These are phyloP conservation scores for Talaromyces sp. DNA, from an alignment of 2,329 filamentous ascomycete genomes.

Conservation along the genomic window DNA sequence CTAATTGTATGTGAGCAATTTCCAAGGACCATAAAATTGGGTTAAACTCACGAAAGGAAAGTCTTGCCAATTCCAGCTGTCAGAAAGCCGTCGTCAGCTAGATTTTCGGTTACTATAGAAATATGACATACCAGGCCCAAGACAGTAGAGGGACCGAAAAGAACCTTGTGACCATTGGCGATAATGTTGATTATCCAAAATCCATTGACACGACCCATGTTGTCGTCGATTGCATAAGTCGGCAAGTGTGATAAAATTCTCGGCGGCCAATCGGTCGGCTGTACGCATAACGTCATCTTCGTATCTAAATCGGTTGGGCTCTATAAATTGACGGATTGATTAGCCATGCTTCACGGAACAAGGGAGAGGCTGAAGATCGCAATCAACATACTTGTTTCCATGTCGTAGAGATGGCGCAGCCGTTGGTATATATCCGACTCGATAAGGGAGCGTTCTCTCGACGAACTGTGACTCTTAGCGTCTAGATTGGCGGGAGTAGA, in stretches of 20 bases:
- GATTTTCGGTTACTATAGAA: no score
- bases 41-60: constrained; percentile 29
- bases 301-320: constrained; percentile 19
- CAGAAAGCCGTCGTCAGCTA: background rate
- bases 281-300: constrained; percentile 23
- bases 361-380: no score
- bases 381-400: constrained; percentile 23
- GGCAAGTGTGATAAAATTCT: constrained; percentile 27
- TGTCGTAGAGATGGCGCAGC: constrained; percentile 20
- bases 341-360: no score
- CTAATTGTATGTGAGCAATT: constrained; percentile 18
- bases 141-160: constrained; percentile 27
- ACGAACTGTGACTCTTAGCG: no score
- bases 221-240: constrained; percentile 30
- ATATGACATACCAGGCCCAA: constrained; percentile 29
- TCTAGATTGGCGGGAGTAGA: no score
- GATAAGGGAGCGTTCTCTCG: constrained; percentile 17
- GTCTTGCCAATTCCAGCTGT: constrained; percentile 33
- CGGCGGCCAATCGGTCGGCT: constrained; percentile 23
- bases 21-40: background rate
- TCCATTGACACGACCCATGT: constrained; percentile 28
- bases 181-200: constrained; percentile 26
- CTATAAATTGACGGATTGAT: no score
- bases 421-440: constrained; percentile 22
- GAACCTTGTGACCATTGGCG: constrained; percentile 28